Percentiles rank a stretch among this genome's conserved stretches.
Conservation (phyloP, 352 stramenopile genomes). For the Albugo laibachii region DNA sequence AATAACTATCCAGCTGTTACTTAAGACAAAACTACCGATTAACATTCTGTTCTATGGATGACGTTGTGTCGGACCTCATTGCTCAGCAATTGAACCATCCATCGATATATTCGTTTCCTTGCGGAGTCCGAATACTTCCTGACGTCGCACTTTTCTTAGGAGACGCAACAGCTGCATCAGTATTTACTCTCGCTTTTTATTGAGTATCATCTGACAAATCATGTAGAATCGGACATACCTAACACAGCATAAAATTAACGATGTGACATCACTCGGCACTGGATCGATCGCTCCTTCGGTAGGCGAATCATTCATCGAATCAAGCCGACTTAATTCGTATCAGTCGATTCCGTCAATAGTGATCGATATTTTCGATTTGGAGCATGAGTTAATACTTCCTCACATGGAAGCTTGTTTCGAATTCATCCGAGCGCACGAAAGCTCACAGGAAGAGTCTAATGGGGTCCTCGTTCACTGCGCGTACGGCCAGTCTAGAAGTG, state of each 20-base stretch:
- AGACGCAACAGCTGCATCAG: slow-evolving; percentile 24
- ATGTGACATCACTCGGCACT: slow-evolving; percentile 38
- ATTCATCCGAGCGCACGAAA: slow-evolving; percentile 12
- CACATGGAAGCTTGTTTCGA: slow-evolving; percentile 32
- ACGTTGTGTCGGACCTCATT: slow-evolving; percentile 17
- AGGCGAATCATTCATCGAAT: not conserved
- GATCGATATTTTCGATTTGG: slow-evolving; percentile 57
- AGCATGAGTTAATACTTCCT: slow-evolving; percentile 41
- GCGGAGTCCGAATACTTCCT: slow-evolving; percentile 17
- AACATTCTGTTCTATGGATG: not conserved
- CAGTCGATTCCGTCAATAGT: not conserved
- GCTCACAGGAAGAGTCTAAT: not conserved
- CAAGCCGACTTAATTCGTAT: not conserved
- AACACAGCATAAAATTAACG: slow-evolving; percentile 16
- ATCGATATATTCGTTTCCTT: slow-evolving; percentile 19
- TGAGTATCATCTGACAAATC: not conserved
- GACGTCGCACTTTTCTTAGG: slow-evolving; percentile 34
- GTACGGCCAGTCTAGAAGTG: slow-evolving; percentile 60
- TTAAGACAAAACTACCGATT: not conserved
- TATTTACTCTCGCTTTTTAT: slow-evolving; percentile 1
- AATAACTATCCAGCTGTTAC: not conserved
- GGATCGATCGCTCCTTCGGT: slow-evolving; percentile 27
- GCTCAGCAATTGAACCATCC: slow-evolving; percentile 25
- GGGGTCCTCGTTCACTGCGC: slow-evolving; percentile 51
- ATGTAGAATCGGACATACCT: slow-evolving; percentile 23